Conservation (phyloP, 2,329 filamentous ascomycete species). For the Fusarium sp. region DNA sequence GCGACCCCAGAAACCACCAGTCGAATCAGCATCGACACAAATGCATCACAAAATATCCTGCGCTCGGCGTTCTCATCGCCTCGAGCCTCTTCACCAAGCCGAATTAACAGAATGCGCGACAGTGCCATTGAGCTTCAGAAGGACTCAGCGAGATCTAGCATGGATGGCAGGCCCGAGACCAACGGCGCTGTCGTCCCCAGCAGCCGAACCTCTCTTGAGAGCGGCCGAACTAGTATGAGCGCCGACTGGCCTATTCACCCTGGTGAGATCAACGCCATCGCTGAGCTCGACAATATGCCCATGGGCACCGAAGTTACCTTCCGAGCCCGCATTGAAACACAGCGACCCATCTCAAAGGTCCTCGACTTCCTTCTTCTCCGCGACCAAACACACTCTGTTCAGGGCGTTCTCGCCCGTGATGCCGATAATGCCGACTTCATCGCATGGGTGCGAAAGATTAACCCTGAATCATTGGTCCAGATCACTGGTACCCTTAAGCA, state of each 20-base stretch:
- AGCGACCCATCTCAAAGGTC: slow-evolving; percentile 85
- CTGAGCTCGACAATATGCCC: slow-evolving; percentile 56
- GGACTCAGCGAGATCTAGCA: slow-evolving; percentile 51
- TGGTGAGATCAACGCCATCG: slow-evolving; percentile 57
- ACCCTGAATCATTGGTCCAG: slow-evolving; percentile 82
- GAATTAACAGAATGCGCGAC: slow-evolving; percentile 50
- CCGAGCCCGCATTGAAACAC: slow-evolving; percentile 66
- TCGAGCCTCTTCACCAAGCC: slow-evolving; percentile 21
- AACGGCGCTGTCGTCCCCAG: slow-evolving; percentile 32
- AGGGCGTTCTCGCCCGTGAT: slow-evolving; percentile 77
- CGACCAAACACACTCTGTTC: slow-evolving; percentile 86
- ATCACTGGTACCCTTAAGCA: slow-evolving; percentile 81
- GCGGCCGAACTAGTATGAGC: slow-evolving; percentile 55
- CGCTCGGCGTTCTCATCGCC: slow-evolving; percentile 29
- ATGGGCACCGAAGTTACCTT: slow-evolving; percentile 60
- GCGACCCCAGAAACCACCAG: slow-evolving; percentile 31
- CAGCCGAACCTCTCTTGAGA: slow-evolving; percentile 55
- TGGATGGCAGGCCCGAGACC: slow-evolving; percentile 43
- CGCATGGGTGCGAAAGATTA: slow-evolving; percentile 88
- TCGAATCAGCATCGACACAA: slow-evolving; percentile 25
- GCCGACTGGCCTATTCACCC: slow-evolving; percentile 58
- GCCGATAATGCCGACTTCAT: slow-evolving; percentile 76
- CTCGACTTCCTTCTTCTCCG: slow-evolving; percentile 90
- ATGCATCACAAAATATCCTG: slow-evolving; percentile 26
- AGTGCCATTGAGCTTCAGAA: slow-evolving; percentile 52